phyloP scores from a whole-genome alignment of 345 rosid genomes.

The Nephelium lappaceum region DNA sequence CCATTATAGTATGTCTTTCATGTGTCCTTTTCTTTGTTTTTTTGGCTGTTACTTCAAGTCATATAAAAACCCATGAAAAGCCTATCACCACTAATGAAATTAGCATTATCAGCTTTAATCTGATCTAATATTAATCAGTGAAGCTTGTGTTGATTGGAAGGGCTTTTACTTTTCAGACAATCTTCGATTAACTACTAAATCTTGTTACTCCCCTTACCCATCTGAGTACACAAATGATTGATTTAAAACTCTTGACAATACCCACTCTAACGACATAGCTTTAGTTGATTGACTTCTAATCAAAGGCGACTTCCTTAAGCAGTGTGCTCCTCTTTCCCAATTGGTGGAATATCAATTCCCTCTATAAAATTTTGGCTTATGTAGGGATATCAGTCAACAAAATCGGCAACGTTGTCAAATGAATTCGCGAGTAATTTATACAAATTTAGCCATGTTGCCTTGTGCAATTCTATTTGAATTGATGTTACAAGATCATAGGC shows the following conservation, averaged over 20 bases:
- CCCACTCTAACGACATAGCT: slow-evolving; percentile 22
- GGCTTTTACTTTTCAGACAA: too few relatives aligned
- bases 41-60: too few relatives aligned
- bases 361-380: too few relatives aligned
- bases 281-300: slow-evolving; percentile 40
- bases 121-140: neutral
- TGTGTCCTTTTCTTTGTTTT: neutral
- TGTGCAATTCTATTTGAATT: too few relatives aligned
- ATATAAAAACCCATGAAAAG: too few relatives aligned
- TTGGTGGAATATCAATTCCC: too few relatives aligned
- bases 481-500: too few relatives aligned
- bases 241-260: slow-evolving; percentile 12
- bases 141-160: slow-evolving; percentile 12
- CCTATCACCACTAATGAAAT: neutral
- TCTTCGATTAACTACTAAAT: neutral
- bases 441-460: too few relatives aligned
- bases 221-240: slow-evolving; percentile 2
- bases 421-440: too few relatives aligned
- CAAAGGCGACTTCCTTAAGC: slow-evolving; percentile 17
- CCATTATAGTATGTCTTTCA: neutral
- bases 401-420: too few relatives aligned
- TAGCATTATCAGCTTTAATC: neutral
- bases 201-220: slow-evolving; percentile 20
- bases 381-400: too few relatives aligned
- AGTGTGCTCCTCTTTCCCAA: neutral